These are phyloP conservation scores for Neophaeococcomyces mojaviensis DNA, from an alignment of 2,329 filamentous ascomycete genomes.

Conservation along the genomic window DNA sequence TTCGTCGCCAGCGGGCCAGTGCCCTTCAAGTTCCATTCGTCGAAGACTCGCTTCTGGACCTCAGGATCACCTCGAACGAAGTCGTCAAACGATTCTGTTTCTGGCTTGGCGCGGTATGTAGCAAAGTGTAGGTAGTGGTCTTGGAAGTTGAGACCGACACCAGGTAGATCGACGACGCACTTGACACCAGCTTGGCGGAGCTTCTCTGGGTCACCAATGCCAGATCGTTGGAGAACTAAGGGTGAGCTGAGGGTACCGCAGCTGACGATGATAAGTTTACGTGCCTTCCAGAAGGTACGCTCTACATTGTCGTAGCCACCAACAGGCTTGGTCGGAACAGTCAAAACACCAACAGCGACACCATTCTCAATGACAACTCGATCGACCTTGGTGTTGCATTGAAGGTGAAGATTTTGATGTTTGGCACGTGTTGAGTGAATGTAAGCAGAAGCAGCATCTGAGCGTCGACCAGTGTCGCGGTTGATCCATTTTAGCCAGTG, in stretches of 20 bases:
- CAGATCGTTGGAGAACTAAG: constrained; percentile 66
- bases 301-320: constrained; percentile 44
- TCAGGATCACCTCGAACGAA: constrained; percentile 67
- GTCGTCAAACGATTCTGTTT: constrained; percentile 72
- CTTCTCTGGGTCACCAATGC: constrained; percentile 66
- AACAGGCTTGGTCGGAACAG: constrained; percentile 63
- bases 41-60: constrained; percentile 64
- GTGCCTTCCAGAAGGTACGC: constrained; percentile 55
- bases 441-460: constrained; percentile 70
- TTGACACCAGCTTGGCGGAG: constrained; percentile 61
- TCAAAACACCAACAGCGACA: constrained; percentile 62
- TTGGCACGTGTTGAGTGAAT: constrained; percentile 67
- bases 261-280: constrained; percentile 67
- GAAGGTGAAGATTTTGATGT: constrained; percentile 63
- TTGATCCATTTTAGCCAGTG: constrained; percentile 87
- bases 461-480: constrained; percentile 56
- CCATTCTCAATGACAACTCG: constrained; percentile 68
- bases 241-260: constrained; percentile 68
- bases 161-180: constrained; percentile 62
- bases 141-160: constrained; percentile 70
- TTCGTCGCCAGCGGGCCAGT: constrained; percentile 72
- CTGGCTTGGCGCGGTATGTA: constrained; percentile 63
- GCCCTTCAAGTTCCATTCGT: constrained; percentile 72
- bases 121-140: constrained; percentile 69
- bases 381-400: constrained; percentile 70